Evolutionary conservation across 2,329 filamentous ascomycete species (phyloP).

Genomic region (Penicillium sp.): DNA sequence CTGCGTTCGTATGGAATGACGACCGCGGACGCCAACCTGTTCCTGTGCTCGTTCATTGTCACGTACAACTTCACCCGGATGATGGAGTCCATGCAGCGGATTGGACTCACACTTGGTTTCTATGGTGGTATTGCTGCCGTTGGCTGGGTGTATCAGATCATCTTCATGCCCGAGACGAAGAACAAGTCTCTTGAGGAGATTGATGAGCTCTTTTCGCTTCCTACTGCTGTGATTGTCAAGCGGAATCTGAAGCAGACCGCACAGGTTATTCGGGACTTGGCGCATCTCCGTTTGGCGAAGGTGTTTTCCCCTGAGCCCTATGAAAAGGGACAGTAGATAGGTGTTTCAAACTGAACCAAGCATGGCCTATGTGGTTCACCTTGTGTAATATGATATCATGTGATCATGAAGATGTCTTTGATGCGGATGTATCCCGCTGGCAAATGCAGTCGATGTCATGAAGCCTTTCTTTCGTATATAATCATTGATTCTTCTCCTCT

Average conservation of each 20-base stretch:
- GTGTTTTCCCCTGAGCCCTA: conserved; percentile 41
- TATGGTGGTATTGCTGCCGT: conserved; percentile 69
- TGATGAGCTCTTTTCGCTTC: conserved; percentile 62
- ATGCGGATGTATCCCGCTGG: too few relatives aligned
- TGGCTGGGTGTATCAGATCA: conserved; percentile 67
- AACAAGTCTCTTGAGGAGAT: conserved; percentile 68
- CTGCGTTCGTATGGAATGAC: conserved; percentile 71
- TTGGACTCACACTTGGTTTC: conserved; percentile 65
- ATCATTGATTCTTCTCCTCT: too few relatives aligned
- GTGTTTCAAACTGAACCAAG: too few relatives aligned
- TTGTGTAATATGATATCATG: too few relatives aligned
- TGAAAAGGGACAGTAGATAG: too few relatives aligned
- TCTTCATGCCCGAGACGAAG: conserved; percentile 75
- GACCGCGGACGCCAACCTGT: conserved; percentile 63
- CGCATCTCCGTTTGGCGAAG: conserved; percentile 45
- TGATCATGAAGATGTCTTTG: too few relatives aligned
- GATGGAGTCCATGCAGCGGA: conserved; percentile 63
- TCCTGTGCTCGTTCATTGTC: conserved; percentile 68
- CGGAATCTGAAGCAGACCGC: conserved; percentile 52
- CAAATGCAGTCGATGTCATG: too few relatives aligned
- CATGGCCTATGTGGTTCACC: too few relatives aligned
- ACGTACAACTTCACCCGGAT: conserved; percentile 72
- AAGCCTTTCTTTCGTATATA: too few relatives aligned
- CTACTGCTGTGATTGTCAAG: conserved; percentile 59
- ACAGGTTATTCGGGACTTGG: conserved; percentile 46